Percentiles rank a stretch among this genome's conserved stretches.
These are phyloP conservation scores for Thamnidium elegans DNA, from an alignment of 192 early-diverging fungal genomes.

Conservation along the genomic window DNA sequence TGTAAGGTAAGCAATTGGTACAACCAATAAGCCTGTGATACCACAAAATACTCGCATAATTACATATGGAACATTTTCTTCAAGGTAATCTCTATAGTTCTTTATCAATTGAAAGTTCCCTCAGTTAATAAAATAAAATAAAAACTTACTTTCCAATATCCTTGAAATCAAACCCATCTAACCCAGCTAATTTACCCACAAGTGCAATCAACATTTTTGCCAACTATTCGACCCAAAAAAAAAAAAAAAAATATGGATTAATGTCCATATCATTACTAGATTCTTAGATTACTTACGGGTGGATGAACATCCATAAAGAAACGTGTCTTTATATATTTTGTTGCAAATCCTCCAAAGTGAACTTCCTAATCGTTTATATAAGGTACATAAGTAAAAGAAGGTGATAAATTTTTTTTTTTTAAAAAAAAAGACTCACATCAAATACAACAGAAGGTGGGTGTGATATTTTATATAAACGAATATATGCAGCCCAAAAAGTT, in stretches of 20 bases:
- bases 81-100: constrained; percentile 72
- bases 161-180: constrained; percentile 94
- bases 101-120: neutral
- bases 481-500: constrained; percentile 30
- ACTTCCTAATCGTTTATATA: constrained; percentile 78
- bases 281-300: constrained; percentile 66
- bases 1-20: constrained; percentile 82
- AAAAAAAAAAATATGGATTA: neutral
- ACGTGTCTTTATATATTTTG: constrained; percentile 77
- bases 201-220: constrained; percentile 47
- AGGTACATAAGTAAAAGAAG: constrained; percentile 43
- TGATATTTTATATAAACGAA: constrained; percentile 42
- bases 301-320: constrained; percentile 97
- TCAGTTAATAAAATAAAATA: neutral
- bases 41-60: constrained; percentile 80
- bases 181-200: constrained; percentile 76
- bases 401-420: neutral
- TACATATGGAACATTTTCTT: constrained; percentile 86
- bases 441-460: constrained; percentile 42
- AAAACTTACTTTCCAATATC: constrained; percentile 75
- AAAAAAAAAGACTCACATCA: neutral
- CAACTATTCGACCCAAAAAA: constrained; percentile 16
- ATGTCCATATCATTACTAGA: too few species aligned
- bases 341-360: constrained; percentile 97
- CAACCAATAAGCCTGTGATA: constrained; percentile 72